Base-by-base conservation (phyloP, 371 early-diverging fungal genomes). In the Actinomucor elegans region DNA sequence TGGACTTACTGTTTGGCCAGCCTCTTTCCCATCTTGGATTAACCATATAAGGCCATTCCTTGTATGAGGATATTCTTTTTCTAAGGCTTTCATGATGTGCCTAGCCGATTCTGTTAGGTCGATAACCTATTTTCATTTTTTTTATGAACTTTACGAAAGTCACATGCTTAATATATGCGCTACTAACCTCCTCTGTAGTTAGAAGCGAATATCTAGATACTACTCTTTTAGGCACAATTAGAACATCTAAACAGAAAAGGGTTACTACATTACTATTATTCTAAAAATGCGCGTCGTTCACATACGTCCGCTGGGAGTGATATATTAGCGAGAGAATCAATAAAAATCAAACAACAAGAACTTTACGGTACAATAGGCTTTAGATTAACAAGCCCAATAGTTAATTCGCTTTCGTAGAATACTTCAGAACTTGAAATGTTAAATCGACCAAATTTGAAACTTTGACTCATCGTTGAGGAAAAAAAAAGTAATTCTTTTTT, bases 331-430 rank as follows among this genome's bases (percentile, higher is more conserved):
- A 24, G 24, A 23, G 10, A 29, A 24, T 23, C 20, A 10, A 12
- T 29, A 14, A 41, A 32, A 15, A 52, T 21, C n/a, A 21, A 17
- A 32, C 15, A 43, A 17, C 17, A 23, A 29, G 24, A 3, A n/a
- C n/a, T 29, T 64, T 81, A 85, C 73, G 87, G 87, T 0, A 81
- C 78, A 15, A 93, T 86, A 23, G 96, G 94, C 59, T 94, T 94
- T 21, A 91, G 75, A 62, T 94, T 94, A 37, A 94, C 94, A 6
- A 96, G 64, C 0, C 90, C 94, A 33, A 87, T 76, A 17, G 82
- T 78, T 28, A 84, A 70, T 42, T 75, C 65, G 9, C 93, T 82
- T 47, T 77, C 67, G 57, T 80, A 79, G 66, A 94, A 94, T 21
- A 88, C 76, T 59, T 90, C 53, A 36, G 33, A 44, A 10, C 34